Evolutionary conservation across 1,139 yeast genomes (phyloP), one percentile per base, ranked within the genome.

Genomic region (Meyerozyma elateridarum): DNA sequence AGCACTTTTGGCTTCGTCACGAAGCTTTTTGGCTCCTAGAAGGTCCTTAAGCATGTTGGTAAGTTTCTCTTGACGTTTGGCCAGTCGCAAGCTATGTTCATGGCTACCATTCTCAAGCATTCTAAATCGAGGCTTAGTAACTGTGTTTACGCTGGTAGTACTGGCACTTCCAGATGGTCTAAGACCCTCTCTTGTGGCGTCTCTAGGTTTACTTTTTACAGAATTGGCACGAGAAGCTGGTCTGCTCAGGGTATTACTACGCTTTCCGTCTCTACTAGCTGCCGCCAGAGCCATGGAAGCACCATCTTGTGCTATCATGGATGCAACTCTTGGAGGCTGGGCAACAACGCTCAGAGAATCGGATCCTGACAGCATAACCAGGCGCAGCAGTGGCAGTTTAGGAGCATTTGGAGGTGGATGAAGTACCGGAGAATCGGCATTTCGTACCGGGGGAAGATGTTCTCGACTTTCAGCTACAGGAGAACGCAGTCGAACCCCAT

Each of bases 61-160:
- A 30, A 89, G 65, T 52, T 87, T 88, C 51, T 89, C 97, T 55
- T 88, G 96, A 43, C 97, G 73, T 49, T 81, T 79, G 8, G 89
- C 80, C 28, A 82, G 76, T 39, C 78, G 72, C 42, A 89, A 65
- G 50, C 77, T 78, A 56, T 89, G 97, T 46, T 78, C 85, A 55
- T 89, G 97, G 8, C 60, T 42, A 3, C 93, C 89, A 41, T 79
- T 79, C 30, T 79, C 87, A 33, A 63, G 54, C 52, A 78, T 60
- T 24, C 57, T 48, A 47, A 79, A 79, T 27, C 87, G 48, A 1
- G 76, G 73, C 33, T 54, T 53, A 4, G 18, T 15, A n/a, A n/a
- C n/a, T 6, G 27, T 15, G 16, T 14, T 22, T n/a, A 21, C 24
- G 12, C 11, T 21, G 24, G n/a, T 9, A 21, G 24, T n/a, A 11